Base-by-base conservation (phyloP, 2,329 filamentous ascomycete genomes). In the Trichothecium roseum region DNA sequence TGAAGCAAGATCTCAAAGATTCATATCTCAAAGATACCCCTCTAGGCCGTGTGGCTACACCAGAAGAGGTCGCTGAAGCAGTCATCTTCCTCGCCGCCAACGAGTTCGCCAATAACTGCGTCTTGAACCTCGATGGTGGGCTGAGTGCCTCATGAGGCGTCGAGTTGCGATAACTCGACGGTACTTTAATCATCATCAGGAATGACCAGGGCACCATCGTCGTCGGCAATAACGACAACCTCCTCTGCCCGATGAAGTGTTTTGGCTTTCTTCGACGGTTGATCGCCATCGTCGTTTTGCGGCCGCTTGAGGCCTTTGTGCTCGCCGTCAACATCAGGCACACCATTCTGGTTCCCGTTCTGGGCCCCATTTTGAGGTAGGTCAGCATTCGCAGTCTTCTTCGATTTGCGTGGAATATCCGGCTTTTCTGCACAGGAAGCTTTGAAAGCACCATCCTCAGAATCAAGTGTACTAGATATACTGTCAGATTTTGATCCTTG, bases 41-140 rank as follows among this genome's bases (percentile, higher is more conserved):
- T 1, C 52, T 55, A 3, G 46, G 48, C 73, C 76, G 85, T 20
- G 75, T 89, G 42, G 86, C 84, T 13, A 60, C 63, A 24, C 64
- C 72, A 7, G 66, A 73, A 18, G 86, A 94, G 54, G 74, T 93
- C 22, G 85, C 86, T n/a, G 78, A 88, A 50, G 85, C 86, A 37
- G 84, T 81, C 32, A 52, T 81, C 18, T 94, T 93, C 55, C 68
- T 94, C 13, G 81, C 75, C 20, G 69, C 69, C 32, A 94, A 91
- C 55, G 63, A 73, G 42, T 94, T 89, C 58, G 83, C 85, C 37
- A 89, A 89, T 55, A 93, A 93, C 45, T 91, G 84, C 54, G 69
- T 88, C 34, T 66, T 94, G 35, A 91, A 88, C 54, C 66, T 94
- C 18, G 87, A 94, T 56, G 87, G 87, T 13, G 87, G 87, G 2